A percentile compares a stretch with the other conserved stretches of the same genome.
These are phyloP conservation scores for Thalassiosira exigua DNA, from an alignment of 352 stramenopile genomes.

Conservation along the genomic window DNA sequence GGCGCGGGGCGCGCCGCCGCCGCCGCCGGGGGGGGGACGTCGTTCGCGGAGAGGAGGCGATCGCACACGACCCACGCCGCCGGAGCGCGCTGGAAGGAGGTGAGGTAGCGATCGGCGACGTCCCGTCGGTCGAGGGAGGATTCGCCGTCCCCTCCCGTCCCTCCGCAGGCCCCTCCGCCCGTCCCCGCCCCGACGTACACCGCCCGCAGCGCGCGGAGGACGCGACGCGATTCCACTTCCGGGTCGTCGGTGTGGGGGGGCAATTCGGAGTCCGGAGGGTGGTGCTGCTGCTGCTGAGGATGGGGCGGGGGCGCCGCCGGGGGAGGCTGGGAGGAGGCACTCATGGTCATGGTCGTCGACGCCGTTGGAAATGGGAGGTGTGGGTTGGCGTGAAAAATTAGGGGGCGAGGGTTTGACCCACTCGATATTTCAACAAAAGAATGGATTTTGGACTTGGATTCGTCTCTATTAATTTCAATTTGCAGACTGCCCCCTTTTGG, in stretches of 20 bases:
- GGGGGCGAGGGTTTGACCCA: too few relatives aligned
- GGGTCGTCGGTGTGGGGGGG: constrained; percentile 68
- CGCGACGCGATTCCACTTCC: constrained; percentile 69
- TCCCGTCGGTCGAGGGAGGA: constrained; percentile 60
- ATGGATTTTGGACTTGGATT: too few relatives aligned
- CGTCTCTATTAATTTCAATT: too few relatives aligned
- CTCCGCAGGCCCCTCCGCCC: constrained; percentile 29
- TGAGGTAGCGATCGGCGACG: constrained; percentile 78
- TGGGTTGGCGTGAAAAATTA: too few relatives aligned
- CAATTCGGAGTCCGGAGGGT: constrained; percentile 24
- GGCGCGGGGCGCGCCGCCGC: too few relatives aligned
- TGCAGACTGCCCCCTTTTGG: too few relatives aligned
- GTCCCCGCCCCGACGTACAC: constrained; percentile 63
- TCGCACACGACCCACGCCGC: constrained; percentile 81
- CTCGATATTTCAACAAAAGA: too few relatives aligned
- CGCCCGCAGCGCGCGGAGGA: constrained; percentile 71
- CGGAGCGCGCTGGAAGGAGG: constrained; percentile 71
- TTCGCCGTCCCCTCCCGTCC: background rate
- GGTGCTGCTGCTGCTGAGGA: constrained; percentile 24
- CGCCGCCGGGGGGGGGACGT: too few relatives aligned
- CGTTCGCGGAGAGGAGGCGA: constrained; percentile 53
- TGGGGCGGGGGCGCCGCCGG: too few relatives aligned
- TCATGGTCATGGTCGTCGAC: too few relatives aligned
- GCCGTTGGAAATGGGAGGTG: too few relatives aligned
- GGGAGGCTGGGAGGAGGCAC: too few relatives aligned